Evolutionary conservation across 179 eudicot genomes (phyloP).

Genomic region (Pouteria campechiana): DNA sequence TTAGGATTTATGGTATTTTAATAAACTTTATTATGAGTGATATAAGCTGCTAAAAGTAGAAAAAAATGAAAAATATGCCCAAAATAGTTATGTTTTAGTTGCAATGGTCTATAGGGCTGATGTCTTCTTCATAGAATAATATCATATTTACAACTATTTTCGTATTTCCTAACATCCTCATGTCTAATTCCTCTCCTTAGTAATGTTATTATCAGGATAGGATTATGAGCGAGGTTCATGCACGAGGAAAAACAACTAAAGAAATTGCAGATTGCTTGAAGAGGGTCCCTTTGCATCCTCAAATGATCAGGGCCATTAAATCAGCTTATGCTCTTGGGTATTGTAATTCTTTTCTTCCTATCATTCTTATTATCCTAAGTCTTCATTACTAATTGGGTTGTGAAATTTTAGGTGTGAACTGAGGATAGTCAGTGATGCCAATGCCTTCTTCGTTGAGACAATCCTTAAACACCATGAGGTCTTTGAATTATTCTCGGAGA

Average conservation of each 20-base stretch:
- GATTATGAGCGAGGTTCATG: slow-evolving; percentile 70
- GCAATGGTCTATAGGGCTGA: too few species aligned
- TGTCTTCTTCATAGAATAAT: too few species aligned
- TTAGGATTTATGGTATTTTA: too few species aligned
- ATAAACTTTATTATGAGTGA: too few species aligned
- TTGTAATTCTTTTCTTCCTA: not conserved
- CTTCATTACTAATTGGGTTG: not conserved
- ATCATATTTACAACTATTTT: too few species aligned
- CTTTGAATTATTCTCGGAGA: slow-evolving; percentile 48
- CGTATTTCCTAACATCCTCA: too few species aligned
- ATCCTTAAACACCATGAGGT: slow-evolving; percentile 47
- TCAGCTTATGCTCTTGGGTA: slow-evolving; percentile 77
- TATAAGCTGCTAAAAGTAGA: too few species aligned
- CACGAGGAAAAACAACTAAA: slow-evolving; percentile 45
- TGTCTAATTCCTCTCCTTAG: too few species aligned
- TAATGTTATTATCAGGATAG: too few species aligned
- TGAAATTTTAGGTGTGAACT: slow-evolving; percentile 46
- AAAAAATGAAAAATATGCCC: too few species aligned
- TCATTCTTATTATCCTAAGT: not conserved
- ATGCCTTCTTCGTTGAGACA: slow-evolving; percentile 52
- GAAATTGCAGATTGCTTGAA: slow-evolving; percentile 45
- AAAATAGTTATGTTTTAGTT: too few species aligned
- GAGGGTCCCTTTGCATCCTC: slow-evolving; percentile 61
- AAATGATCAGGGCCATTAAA: slow-evolving; percentile 56
- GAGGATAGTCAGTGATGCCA: slow-evolving; percentile 73